phyloP scores from a whole-genome alignment of 2,329 filamentous ascomycete species.

The Microdochium nivale region DNA sequence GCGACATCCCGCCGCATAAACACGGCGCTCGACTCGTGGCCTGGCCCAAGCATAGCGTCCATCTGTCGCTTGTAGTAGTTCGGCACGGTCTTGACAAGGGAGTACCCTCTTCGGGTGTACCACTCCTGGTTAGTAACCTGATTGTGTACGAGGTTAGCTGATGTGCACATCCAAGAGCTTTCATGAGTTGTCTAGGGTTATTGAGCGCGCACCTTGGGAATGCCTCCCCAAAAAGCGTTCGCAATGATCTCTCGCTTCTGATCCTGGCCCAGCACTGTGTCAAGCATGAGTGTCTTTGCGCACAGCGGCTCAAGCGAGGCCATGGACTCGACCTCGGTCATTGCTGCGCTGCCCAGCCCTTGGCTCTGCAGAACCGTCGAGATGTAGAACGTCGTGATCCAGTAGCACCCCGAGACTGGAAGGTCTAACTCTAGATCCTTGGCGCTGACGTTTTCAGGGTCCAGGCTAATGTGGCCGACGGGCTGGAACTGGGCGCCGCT shows the following conservation, averaged over 20 bases:
- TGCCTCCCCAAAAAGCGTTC: slow-evolving; percentile 10
- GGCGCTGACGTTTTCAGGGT: slow-evolving; percentile 6
- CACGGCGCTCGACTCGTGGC: not conserved
- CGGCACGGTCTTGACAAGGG: not conserved
- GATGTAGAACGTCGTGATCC: slow-evolving; percentile 15
- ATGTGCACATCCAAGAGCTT: too few relatives aligned
- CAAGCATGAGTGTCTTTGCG: slow-evolving; percentile 12
- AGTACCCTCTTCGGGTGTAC: slow-evolving; percentile 14
- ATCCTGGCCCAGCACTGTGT: slow-evolving; percentile 13
- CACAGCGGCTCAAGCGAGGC: slow-evolving; percentile 13
- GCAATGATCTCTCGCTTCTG: slow-evolving; percentile 8
- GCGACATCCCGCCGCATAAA: not conserved
- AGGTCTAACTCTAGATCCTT: slow-evolving; percentile 6
- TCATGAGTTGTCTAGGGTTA: not conserved
- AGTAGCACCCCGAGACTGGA: slow-evolving; percentile 10
- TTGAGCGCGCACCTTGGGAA: slow-evolving; percentile 6
- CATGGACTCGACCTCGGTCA: slow-evolving; percentile 10
- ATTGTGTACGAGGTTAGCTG: slow-evolving; percentile 1
- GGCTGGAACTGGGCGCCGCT: slow-evolving; percentile 12
- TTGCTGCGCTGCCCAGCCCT: slow-evolving; percentile 13
- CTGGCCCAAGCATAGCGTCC: not conserved
- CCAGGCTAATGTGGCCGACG: slow-evolving; percentile 21
- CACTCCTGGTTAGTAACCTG: slow-evolving; percentile 15
- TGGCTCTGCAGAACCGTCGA: slow-evolving; percentile 11
- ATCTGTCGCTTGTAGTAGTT: not conserved